These are phyloP conservation scores for Fusarium gaditjirri DNA, from an alignment of 2,329 filamentous ascomycete species.

Conservation along the genomic window DNA sequence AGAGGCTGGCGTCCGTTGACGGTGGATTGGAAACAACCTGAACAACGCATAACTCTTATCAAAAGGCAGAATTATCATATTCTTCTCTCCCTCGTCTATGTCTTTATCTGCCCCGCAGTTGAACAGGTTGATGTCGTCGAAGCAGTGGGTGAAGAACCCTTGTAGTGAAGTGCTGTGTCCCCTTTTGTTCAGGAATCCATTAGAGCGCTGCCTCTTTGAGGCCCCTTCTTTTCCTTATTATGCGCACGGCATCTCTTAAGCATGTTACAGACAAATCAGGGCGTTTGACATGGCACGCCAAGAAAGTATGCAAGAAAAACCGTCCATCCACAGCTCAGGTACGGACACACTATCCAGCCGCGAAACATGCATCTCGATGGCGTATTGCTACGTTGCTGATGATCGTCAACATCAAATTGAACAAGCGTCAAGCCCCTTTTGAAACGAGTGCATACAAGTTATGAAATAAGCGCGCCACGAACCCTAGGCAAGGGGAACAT, in stretches of 20 bases:
- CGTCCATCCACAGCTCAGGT: conserved; percentile 32
- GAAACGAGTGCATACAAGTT: conserved; percentile 8
- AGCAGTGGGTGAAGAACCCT: conserved; percentile 18
- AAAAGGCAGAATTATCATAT: conserved; percentile 4
- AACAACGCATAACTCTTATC: conserved; percentile 18
- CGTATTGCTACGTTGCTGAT: conserved; percentile 29
- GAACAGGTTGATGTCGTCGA: conserved; percentile 13
- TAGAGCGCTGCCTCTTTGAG: conserved; percentile 28
- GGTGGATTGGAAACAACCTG: not conserved
- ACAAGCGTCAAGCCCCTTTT: conserved; percentile 10
- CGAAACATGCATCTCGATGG: conserved; percentile 39
- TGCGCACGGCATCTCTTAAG: conserved; percentile 21
- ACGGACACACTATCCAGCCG: conserved; percentile 34
- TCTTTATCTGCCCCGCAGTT: conserved; percentile 15
- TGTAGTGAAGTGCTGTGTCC: conserved; percentile 3
- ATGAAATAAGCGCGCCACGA: conserved; percentile 29
- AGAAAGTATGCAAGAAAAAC: conserved; percentile 29
- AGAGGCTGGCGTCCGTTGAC: not conserved
- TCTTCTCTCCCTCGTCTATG: not conserved
- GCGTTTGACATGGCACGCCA: conserved; percentile 5
- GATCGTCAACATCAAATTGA: conserved; percentile 24
- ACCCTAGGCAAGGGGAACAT: conserved; percentile 8
- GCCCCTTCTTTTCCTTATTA: conserved; percentile 19
- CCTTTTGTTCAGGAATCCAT: conserved; percentile 11
- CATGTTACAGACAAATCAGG: conserved; percentile 25